Percentiles rank a stretch among this genome's conserved stretches.
Evolutionary conservation across 768 basidiomycete genomes (phyloP).

Genomic region (Podaxis sp.): DNA sequence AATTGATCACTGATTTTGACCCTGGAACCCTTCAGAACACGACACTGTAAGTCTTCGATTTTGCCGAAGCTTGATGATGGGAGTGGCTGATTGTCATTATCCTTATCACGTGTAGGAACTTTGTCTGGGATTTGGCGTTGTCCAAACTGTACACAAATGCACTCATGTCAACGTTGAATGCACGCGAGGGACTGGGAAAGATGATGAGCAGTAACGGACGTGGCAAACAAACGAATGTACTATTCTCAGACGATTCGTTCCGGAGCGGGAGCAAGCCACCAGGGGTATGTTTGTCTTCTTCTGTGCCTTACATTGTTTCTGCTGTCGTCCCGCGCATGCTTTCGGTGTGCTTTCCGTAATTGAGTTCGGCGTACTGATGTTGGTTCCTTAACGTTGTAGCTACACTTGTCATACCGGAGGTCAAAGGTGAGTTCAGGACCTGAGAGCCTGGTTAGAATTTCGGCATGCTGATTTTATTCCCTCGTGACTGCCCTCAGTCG

Average conservation of each 20-base stretch:
- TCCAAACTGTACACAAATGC: constrained; percentile 47
- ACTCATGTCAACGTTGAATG: constrained; percentile 44
- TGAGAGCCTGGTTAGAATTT: neutral
- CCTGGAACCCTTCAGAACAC: constrained; percentile 26
- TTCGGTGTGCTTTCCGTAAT: neutral
- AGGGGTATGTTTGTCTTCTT: neutral
- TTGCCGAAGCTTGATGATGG: neutral
- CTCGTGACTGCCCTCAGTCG: neutral
- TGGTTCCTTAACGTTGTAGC: neutral
- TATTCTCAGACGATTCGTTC: constrained; percentile 13
- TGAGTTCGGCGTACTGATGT: too few relatives aligned
- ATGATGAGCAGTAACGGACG: neutral
- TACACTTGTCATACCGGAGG: neutral
- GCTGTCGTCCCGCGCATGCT: neutral
- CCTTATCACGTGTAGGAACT: constrained; percentile 28
- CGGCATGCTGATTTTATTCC: neutral
- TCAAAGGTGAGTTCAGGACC: constrained; percentile 1
- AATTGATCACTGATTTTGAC: neutral
- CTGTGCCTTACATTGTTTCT: neutral
- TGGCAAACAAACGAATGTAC: constrained; percentile 14
- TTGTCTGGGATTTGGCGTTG: constrained; percentile 44
- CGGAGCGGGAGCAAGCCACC: neutral
- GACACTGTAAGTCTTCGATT: constrained; percentile 31
- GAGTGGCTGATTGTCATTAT: neutral
- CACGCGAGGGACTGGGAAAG: constrained; percentile 29